A percentile compares a stretch with the other conserved stretches of the same genome.
Evolutionary conservation across 495 filamentous ascomycete species (phyloP).

Genomic region (Aspergillus sparsus): DNA sequence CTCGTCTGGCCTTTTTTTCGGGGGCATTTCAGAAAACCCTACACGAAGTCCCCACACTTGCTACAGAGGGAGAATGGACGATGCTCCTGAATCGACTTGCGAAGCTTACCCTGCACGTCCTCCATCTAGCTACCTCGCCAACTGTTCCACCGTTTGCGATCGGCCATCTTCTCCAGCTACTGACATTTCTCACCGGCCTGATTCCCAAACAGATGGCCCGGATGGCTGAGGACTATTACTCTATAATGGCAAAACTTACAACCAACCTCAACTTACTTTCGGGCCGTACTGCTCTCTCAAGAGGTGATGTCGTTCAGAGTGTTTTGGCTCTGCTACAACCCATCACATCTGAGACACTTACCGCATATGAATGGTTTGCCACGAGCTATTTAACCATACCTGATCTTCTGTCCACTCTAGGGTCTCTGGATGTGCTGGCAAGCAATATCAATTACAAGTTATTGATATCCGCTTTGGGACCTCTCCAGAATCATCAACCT

Average conservation of each 20-base stretch:
- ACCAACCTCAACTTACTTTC: constrained; percentile 30
- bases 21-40: constrained; percentile 44
- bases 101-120: constrained; percentile 44
- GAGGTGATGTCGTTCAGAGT: constrained; percentile 32
- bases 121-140: constrained; percentile 34
- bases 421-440: constrained; percentile 49
- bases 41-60: constrained; percentile 39
- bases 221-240: constrained; percentile 45
- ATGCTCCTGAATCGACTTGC: constrained; percentile 49
- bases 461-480: constrained; percentile 50
- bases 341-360: constrained; percentile 48
- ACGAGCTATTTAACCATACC: constrained; percentile 55
- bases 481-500: constrained; percentile 33
- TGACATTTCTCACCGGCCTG: constrained; percentile 40
- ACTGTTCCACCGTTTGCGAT: constrained; percentile 28
- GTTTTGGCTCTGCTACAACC: constrained; percentile 52
- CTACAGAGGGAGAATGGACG: constrained; percentile 50
- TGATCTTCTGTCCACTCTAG: constrained; percentile 42
- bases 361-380: constrained; percentile 60
- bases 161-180: constrained; percentile 40
- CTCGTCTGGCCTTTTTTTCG: constrained; percentile 48
- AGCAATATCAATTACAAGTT: constrained; percentile 55
- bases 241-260: constrained; percentile 45
- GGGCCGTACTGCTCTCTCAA: constrained; percentile 23
- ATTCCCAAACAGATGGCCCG: constrained; percentile 53